Evolutionary conservation across 2,329 filamentous ascomycete species (phyloP).

Genomic region (Claviceps quebecensis): DNA sequence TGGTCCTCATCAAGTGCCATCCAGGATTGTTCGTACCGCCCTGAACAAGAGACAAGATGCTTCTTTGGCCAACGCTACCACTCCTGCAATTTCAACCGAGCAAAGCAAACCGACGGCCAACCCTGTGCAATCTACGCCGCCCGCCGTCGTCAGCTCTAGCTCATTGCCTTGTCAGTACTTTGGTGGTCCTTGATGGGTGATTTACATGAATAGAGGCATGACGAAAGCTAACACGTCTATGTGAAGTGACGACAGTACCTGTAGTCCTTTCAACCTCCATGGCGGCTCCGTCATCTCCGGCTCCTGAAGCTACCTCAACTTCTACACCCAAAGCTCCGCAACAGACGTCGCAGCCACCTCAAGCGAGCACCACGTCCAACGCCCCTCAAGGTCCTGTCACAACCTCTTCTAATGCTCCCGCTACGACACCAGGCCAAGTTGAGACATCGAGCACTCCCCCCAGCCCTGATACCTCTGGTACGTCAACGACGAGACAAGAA

Average conservation of each 20-base stretch:
- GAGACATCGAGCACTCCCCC: slow-evolving; percentile 2
- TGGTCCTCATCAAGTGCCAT: neutral
- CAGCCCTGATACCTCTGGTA: slow-evolving; percentile 12
- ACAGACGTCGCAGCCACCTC: neutral
- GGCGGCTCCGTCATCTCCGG: neutral
- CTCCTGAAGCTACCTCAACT: neutral
- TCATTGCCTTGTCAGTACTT: neutral
- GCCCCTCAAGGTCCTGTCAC: slow-evolving; percentile 4
- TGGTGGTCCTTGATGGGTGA: neutral
- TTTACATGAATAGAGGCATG: neutral
- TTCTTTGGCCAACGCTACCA: slow-evolving; percentile 1
- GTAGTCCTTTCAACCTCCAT: neutral
- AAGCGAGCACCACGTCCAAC: slow-evolving; percentile 3
- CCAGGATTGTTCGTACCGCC: neutral
- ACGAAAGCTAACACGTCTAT: neutral
- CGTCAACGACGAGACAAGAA: slow-evolving; percentile 14
- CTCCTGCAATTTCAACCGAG: neutral
- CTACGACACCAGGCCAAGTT: slow-evolving; percentile 1
- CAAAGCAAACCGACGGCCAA: neutral
- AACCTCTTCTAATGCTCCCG: neutral
- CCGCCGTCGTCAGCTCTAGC: neutral
- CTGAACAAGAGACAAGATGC: slow-evolving; percentile 3
- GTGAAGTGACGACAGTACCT: neutral
- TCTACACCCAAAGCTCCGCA: neutral
- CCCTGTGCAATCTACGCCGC: neutral